Base-by-base conservation (phyloP, 257 asterid genomes). In the Ligustrum vulgare region DNA sequence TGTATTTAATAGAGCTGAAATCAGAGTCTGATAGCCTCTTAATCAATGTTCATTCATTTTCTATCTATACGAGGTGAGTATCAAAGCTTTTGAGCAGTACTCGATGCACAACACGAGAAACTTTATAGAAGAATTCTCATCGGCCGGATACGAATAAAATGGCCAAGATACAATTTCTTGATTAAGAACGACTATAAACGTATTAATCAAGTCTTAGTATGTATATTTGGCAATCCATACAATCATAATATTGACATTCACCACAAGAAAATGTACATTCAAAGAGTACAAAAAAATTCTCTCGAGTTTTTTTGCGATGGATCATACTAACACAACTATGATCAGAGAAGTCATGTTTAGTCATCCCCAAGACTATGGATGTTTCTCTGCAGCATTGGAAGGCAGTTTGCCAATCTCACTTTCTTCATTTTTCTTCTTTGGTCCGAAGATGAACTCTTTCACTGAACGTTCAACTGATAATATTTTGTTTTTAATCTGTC, bases 401-500 rank as follows among this genome's bases (percentile, higher is more conserved):
- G 88, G 54, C 72, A 51, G 49, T 54, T 89, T 90, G 75, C 49
- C 80, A 0, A 65, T 60, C 75, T 86, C 87, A 58, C 39, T 79
- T 67, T 82, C 81, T 69, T 81, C 78, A 77, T 72, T 36, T 79
- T 77, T 86, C 83, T 87, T 84, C 93, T 78, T 81, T 34, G 83
- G 73, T 77, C 98, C 96, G 74, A 92, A 82, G 34, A 94, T 35
- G 10, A 84, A 84, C 75, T 85, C 93, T 78, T 92, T 89, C 79
- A 79, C 89, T 1, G 98, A 92, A 13, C 70, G 80, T 80, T 91
- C 83, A 28, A 87, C 93, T 62, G 97, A 92, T 62, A 72, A 33
- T 81, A 94, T 83, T 54, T 84, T 86, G 6, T 85, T 85, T 75
- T 82, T 94, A 67, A 94, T 84, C 98, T 92, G 92, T 70, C 82